These are phyloP conservation scores for Volvox carteri DNA, from an alignment of 163 green algal species.

Conservation along the genomic window DNA sequence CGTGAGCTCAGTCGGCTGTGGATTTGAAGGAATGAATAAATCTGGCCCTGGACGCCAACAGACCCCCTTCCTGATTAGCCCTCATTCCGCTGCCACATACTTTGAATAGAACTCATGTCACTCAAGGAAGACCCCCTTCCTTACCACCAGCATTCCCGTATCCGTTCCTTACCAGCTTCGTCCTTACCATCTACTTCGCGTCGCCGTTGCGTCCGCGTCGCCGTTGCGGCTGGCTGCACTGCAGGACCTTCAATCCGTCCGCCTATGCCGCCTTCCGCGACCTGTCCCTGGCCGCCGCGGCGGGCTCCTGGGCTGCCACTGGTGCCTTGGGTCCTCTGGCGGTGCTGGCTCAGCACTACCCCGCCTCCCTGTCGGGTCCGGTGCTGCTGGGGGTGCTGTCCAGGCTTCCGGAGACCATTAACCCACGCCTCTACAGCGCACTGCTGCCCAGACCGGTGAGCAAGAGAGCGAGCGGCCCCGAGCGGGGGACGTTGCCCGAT, in stretches of 20 bases:
- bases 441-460: constrained; percentile 51
- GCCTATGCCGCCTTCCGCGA: constrained; percentile 54
- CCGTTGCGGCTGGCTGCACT: not conserved
- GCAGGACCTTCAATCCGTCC: constrained; percentile 53
- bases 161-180: too few species aligned
- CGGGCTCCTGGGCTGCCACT: constrained; percentile 51
- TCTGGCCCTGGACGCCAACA: too few species aligned
- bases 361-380: constrained; percentile 33
- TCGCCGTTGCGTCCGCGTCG: not conserved
- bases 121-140: too few species aligned
- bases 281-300: constrained; percentile 35
- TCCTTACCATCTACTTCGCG: not conserved
- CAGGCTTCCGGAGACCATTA: constrained; percentile 60
- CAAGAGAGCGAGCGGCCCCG: not conserved
- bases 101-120: too few species aligned
- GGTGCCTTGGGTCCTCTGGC: constrained; percentile 52
- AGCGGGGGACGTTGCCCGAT: not conserved
- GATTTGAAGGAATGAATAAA: too few species aligned
- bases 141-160: too few species aligned
- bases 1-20: too few species aligned
- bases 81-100: too few species aligned
- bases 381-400: constrained; percentile 55
- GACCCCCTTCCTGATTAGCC: too few species aligned
- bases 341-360: constrained; percentile 57
- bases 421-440: constrained; percentile 52